Base-by-base conservation (phyloP, 148 eudicot genomes). In the Silene uniflora region DNA sequence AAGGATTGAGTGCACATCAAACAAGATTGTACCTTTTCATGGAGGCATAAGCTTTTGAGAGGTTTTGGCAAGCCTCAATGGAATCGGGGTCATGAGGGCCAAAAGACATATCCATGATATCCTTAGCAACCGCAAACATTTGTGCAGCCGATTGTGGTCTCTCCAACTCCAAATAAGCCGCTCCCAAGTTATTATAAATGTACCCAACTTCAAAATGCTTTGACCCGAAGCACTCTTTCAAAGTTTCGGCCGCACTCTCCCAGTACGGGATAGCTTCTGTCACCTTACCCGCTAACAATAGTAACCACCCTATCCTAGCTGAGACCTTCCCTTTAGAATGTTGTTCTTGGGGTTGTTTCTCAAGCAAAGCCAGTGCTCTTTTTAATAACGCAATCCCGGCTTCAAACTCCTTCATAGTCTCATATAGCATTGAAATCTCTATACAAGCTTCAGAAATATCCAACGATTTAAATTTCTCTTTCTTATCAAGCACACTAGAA, bases 141-240 rank as follows among this genome's bases (percentile, higher is more conserved):
- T 95, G 96, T 10, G 98, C 99, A 39, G 99, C 99, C 14, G 97
- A 89, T 73, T 95, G 90, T 71, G 97, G 97, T 69, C 97, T 87
- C 25, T 92, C 97, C 59, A 95, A 78, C 78, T 95, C 96, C 87
- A 95, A 76, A 85, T 95, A 95, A 18, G 99, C 97, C 7, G 97
- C 99, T 29, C 97, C 99, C 74, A 95, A 76, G 72, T 92, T 90
- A 76, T 92, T 95, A 80, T 92, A 95, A 24, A 91, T 91, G 77
- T 95, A 92, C 68, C 94, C 99, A 0, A 95, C 89, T 16, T 92
- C 96, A 65, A 79, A 92, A 82, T 95, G 99, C 83, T 89, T 90
- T 17, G 91, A 69, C 22, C 99, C 99, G 72, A 90, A 95, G 79
- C 92, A 83, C 77, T 92, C 97, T 77, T 91, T 92, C 76, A 95